Conservation (phyloP, 2,329 filamentous ascomycete genomes). For the Thelonectria olida region DNA sequence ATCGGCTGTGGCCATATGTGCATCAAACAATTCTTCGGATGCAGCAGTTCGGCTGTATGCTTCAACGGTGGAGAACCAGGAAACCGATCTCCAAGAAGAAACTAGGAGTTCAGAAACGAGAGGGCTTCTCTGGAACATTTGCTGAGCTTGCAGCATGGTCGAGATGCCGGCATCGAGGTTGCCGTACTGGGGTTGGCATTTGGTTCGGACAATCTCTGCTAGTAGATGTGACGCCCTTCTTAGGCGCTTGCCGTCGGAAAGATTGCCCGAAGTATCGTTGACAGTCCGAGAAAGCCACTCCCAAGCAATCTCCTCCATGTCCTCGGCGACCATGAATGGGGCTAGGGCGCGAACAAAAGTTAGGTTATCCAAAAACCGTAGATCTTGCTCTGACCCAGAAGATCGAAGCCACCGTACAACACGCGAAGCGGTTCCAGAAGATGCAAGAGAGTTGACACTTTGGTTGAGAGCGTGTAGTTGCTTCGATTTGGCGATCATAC, state of each 20-base stretch:
- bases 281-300: slow-evolving; percentile 59
- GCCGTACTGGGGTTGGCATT: slow-evolving; percentile 49
- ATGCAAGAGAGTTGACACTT: slow-evolving; percentile 43
- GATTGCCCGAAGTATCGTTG: slow-evolving; percentile 33
- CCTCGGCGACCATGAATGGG: slow-evolving; percentile 63
- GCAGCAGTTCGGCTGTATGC: slow-evolving; percentile 56
- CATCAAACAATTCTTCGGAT: slow-evolving; percentile 60
- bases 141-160: slow-evolving; percentile 56
- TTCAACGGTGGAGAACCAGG: slow-evolving; percentile 62
- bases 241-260: slow-evolving; percentile 34
- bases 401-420: slow-evolving; percentile 65
- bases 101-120: slow-evolving; percentile 50
- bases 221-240: slow-evolving; percentile 47
- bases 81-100: slow-evolving; percentile 57
- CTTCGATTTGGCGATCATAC: slow-evolving; percentile 58
- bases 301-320: slow-evolving; percentile 61
- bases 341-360: slow-evolving; percentile 52
- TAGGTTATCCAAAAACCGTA: slow-evolving; percentile 55
- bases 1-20: slow-evolving; percentile 59
- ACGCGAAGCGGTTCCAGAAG: slow-evolving; percentile 56
- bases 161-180: slow-evolving; percentile 61
- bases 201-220: slow-evolving; percentile 53
- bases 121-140: slow-evolving; percentile 49
- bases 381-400: slow-evolving; percentile 56
- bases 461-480: slow-evolving; percentile 48